phyloP scores from a whole-genome alignment of 441 rosid species.

The Bocquillonia castaneifolia region DNA sequence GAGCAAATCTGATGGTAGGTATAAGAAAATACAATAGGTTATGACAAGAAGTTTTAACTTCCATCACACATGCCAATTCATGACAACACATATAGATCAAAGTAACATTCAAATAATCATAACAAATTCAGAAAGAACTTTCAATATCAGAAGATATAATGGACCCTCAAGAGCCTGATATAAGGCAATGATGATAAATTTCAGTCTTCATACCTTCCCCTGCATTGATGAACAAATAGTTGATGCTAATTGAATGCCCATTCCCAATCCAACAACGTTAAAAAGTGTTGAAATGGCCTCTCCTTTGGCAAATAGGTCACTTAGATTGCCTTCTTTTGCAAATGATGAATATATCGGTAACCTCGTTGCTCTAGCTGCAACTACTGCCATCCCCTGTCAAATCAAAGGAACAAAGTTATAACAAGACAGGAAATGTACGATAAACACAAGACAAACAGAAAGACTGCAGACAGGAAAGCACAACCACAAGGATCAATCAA shows the following conservation, averaged over 20 bases:
- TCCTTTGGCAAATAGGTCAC: constrained; percentile 93
- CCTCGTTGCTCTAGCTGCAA: constrained; percentile 95
- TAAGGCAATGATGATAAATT: neutral
- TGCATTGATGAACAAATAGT: constrained; percentile 82
- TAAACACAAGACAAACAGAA: neutral
- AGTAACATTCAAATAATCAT: neutral
- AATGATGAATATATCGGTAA: constrained; percentile 90
- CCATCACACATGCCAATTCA: neutral
- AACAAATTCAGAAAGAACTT: neutral
- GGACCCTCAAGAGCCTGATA: neutral
- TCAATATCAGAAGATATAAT: constrained; percentile 9
- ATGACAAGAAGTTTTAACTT: neutral
- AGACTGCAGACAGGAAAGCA: constrained; percentile 5
- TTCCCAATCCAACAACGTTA: constrained; percentile 73
- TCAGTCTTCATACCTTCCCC: constrained; percentile 73
- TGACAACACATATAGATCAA: neutral
- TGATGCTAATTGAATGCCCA: constrained; percentile 82
- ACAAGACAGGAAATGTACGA: constrained; percentile 2
- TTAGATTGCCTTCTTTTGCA: constrained; percentile 95
- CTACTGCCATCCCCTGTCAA: constrained; percentile 91
- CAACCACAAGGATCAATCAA: neutral
- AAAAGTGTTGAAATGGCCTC: constrained; percentile 97
- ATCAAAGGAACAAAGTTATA: constrained; percentile 19
- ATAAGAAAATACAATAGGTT: neutral
- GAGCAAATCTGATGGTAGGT: neutral